Evolutionary conservation across 2,329 filamentous ascomycete genomes (phyloP), one percentile per base, ranked within the genome.

Genomic region (Cordyceps farinosa): DNA sequence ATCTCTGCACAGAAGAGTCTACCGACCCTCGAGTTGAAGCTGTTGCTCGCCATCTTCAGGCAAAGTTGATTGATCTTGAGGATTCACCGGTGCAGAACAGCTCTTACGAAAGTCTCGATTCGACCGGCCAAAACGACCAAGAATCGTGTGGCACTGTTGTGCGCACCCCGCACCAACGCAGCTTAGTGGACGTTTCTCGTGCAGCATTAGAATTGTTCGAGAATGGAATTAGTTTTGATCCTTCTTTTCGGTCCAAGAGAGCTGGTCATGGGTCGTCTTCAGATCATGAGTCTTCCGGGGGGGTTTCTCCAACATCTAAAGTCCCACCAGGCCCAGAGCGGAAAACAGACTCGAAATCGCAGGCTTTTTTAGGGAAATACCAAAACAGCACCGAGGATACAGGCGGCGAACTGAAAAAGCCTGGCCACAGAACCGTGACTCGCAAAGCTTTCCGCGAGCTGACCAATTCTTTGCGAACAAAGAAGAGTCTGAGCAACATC

Each of bases 91-190:
- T 7, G 36, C 22, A 27, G 15, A 5, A 7, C 40, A 36, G 59
- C 22, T 59, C 58, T 22, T 40, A 53, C 13, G 64, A 57, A 15
- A 45, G 44, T n/a, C 27, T 27, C 29, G 40, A 58, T 38, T 61
- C 61, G 29, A 34, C 34, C 4, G n/a, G 51, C 34, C 22, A 55
- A 36, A 29, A 55, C 50, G 53, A 44, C 11, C 44, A 22, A 10
- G 51, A 68, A 32, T 79, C 79, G 6, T 71, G 73, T 10, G 70
- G 70, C 11, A 81, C 79, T 1, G 70, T 80, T 11, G 68, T 81
- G 11, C 73, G 72, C 50, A 77, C 74, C 3, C 71, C 73, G 11
- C 68, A 69, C 40, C 66, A 69, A 42, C 70, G 65, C 29, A 71
- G 69, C 48, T 58, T 69, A 44, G 67, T 65, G n/a, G 56, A 68